Evolutionary conservation across 1,284 basidiomycete species (phyloP).

Genomic region (Malassezia arunalokei): DNA sequence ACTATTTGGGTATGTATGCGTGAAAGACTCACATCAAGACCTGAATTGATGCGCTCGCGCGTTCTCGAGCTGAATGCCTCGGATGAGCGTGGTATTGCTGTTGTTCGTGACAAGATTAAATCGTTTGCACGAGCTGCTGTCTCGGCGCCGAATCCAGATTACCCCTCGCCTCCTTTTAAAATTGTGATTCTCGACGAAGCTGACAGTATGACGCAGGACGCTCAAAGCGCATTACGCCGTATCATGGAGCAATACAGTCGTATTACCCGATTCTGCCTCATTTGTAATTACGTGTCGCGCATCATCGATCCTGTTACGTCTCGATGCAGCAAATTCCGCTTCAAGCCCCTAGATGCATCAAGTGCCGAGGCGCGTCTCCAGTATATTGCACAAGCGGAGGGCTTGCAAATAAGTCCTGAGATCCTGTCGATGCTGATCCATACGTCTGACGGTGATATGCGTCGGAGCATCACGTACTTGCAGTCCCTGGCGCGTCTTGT

Average conservation of each 20-base stretch:
- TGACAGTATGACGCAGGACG: conserved; percentile 99
- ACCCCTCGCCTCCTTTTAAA: conserved; percentile 96
- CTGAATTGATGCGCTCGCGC: conserved; percentile 81
- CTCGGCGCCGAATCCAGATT: conserved; percentile 46
- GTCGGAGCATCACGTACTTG: conserved; percentile 94
- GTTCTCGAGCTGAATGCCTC: conserved; percentile 98
- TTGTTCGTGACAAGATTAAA: conserved; percentile 97
- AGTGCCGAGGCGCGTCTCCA: conserved; percentile 66
- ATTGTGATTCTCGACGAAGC: conserved; percentile 98
- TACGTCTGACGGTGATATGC: conserved; percentile 80
- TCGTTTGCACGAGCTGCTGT: conserved; percentile 67
- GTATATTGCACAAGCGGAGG: conserved; percentile 60
- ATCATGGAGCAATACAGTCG: conserved; percentile 98
- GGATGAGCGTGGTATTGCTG: conserved; percentile 90
- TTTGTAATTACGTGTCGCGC: conserved; percentile 99
- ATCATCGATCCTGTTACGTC: conserved; percentile 98
- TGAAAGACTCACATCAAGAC: conserved; percentile 50
- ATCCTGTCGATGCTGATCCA: conserved; percentile 59
- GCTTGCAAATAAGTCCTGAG: conserved; percentile 46
- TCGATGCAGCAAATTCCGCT: conserved; percentile 98
- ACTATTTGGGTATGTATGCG: conserved; percentile 61
- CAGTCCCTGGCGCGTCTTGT: conserved; percentile 79
- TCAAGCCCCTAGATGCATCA: conserved; percentile 71
- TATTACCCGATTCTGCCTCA: conserved; percentile 93
- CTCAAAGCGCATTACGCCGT: conserved; percentile 81